These are phyloP conservation scores for Oryza brachyantha DNA, from an alignment of 176 grass and related monocot species.

Conservation along the genomic window DNA sequence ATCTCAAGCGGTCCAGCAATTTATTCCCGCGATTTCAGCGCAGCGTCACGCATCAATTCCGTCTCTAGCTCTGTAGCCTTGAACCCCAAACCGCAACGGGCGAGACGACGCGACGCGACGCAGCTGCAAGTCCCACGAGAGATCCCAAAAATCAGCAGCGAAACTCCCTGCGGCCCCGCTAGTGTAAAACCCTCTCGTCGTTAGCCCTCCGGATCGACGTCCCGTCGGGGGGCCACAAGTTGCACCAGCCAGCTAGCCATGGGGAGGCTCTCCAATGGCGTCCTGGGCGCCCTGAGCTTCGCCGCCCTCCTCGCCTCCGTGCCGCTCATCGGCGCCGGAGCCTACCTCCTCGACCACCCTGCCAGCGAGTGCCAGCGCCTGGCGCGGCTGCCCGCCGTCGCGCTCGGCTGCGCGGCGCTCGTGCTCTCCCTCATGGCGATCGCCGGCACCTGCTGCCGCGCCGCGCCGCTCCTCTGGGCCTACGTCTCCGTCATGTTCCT, in stretches of 20 bases:
- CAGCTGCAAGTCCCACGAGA: background rate
- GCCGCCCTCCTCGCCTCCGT: constrained; percentile 38
- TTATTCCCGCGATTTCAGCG: background rate
- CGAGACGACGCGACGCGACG: too few species aligned
- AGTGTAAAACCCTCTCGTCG: background rate
- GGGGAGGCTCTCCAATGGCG: constrained; percentile 53
- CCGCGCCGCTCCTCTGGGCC: constrained; percentile 53
- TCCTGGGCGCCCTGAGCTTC: constrained; percentile 48
- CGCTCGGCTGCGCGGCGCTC: constrained; percentile 45
- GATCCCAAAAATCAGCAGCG: background rate
- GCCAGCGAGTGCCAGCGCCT: constrained; percentile 56
- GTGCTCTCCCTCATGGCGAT: constrained; percentile 58
- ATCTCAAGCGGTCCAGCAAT: background rate
- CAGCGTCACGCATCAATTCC: background rate
- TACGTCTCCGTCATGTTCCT: constrained; percentile 55
- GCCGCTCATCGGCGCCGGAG: constrained; percentile 45
- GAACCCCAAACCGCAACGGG: background rate
- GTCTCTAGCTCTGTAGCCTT: background rate
- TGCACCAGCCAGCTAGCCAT: constrained; percentile 3
- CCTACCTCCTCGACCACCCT: constrained; percentile 31
- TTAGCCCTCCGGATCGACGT: too few species aligned
- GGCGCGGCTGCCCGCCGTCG: constrained; percentile 33
- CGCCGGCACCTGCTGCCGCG: constrained; percentile 50
- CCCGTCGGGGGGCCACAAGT: too few species aligned
- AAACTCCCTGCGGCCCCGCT: background rate